Evolutionary conservation across 306 rosid species (phyloP), one percentile per base, ranked within the genome.

Genomic region (Rosa rugosa): DNA sequence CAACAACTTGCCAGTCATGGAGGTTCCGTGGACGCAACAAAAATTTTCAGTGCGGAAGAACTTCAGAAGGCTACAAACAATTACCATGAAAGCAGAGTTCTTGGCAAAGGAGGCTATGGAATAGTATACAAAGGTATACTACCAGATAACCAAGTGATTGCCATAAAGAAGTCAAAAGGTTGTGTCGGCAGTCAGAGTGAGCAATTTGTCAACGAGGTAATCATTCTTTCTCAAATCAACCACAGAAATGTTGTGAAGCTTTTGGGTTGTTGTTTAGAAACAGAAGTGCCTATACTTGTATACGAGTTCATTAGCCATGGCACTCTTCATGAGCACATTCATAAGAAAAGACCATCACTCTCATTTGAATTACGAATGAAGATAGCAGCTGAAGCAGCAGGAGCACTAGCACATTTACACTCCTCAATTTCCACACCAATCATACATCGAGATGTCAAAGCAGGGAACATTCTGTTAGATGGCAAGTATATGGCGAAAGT

Each of bases 41-140:
- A 14, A 67, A 38, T 51, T 0, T 67, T 67, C 16, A 77, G 1
- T 0, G 20, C 2, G 8, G 67, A 67, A 40, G 80, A 77, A 5
- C 73, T 77, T 0, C 17, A 77, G 16, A 40, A 13, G 2, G 75
- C 80, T 0, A 77, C 80, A 22, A 23, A 77, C 44, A 51, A 77
- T 16, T 77, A 38, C 44, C 50, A 51, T 23, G 67, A 14, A 7
- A 67, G 54, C 14, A 1, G 5, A 40, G 8, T 38, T 9, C 44
- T 77, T 38, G 75, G 74, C 6, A 11, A 77, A 66, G 80, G 80
- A 38, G 80, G 80, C 12, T 77, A 66, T 23, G 80, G 73, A 50
- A 77, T 13, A 0, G 80, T 77, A n/a, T 66, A 66, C 40, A 77
- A 50, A 36, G 65, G 80, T 50, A 8, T 66, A 76, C 53, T 76